Conservation (phyloP, 345 rosid genomes). For the Populus deltoides region DNA sequence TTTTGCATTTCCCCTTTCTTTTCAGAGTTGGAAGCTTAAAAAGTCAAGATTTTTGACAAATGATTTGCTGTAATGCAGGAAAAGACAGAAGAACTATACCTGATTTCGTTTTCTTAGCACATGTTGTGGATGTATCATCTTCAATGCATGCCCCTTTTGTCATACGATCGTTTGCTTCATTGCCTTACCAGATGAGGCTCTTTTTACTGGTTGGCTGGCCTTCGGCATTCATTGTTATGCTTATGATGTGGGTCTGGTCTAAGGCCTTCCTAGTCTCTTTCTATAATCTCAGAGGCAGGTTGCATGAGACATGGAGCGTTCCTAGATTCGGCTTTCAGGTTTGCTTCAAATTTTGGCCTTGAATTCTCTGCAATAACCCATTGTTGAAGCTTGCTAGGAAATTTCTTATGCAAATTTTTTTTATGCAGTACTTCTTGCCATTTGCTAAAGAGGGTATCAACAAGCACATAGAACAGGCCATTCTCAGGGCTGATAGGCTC, state of each 20-base stretch:
- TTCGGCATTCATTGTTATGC: constrained; percentile 34
- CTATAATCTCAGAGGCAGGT: constrained; percentile 60
- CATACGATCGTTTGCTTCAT: constrained; percentile 50
- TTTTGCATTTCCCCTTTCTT: background rate
- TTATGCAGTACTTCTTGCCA: constrained; percentile 88
- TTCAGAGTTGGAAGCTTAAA: background rate
- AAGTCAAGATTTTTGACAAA: background rate
- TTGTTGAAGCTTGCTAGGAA: background rate
- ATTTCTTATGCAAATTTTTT: background rate
- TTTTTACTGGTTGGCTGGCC: constrained; percentile 57
- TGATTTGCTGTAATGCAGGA: constrained; percentile 26
- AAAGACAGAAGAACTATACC: constrained; percentile 48
- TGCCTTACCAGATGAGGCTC: constrained; percentile 45
- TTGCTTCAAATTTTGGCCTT: background rate
- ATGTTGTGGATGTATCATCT: constrained; percentile 67
- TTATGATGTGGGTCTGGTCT: constrained; percentile 75
- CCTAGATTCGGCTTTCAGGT: constrained; percentile 95
- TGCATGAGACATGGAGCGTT: constrained; percentile 79
- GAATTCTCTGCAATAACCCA: background rate
- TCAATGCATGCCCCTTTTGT: constrained; percentile 69
- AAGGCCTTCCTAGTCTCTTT: constrained; percentile 56
- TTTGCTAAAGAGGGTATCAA: constrained; percentile 85
- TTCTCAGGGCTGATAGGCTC: constrained; percentile 66
- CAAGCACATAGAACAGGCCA: constrained; percentile 73
- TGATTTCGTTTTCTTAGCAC: constrained; percentile 94